Evolutionary conservation across 371 early-diverging fungal species (phyloP), one percentile per base, ranked within the genome.

Genomic region (Nematocida minor): DNA sequence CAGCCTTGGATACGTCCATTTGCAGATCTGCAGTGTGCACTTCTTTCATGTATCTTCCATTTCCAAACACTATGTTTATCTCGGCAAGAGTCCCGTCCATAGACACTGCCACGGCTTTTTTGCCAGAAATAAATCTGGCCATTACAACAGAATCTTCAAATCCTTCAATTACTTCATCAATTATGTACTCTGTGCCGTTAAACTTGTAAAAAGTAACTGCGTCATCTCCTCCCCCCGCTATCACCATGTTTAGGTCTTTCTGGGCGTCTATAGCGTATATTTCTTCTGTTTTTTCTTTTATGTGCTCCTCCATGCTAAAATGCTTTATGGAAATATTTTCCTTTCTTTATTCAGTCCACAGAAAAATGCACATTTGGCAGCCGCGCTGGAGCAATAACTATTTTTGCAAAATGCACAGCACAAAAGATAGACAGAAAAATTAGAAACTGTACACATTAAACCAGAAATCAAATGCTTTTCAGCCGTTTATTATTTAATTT

Each of bases 61-160:
- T 47, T 40, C 47, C 71, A 16, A 16, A 16, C 7, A 18, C 27
- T 18, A 74, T 34, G n/a, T 20, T 6, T 18, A 74, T 51, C 14
- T 44, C 14, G 11, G 60, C 63, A 51, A 74, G 29, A 11, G 38
- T 27, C 41, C 77, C 77, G 22, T 74, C 64, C 77, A 74, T 74
- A 14, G 77, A 22, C 2, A 74, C 77, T 6, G 64, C 77, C 31
- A 74, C 64, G 20, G 77, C 64, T 36, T 36, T 22, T 3, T 40
- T 27, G 14, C 32, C 25, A 9, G 64, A 42, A 14, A 74, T 27
- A 62, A 74, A 74, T 16, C 18, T 29, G 11, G 55, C 41, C 3
- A 48, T 70, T 36, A 74, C 29, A 22, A 74, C 64, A n/a, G 64
- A 64, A 41, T 74, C 77, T n/a, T 74, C 77, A 22, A 74, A 49